These are phyloP conservation scores for Dinochytrium kinnereticum DNA, from an alignment of 371 early-diverging fungal species.

Conservation along the genomic window DNA sequence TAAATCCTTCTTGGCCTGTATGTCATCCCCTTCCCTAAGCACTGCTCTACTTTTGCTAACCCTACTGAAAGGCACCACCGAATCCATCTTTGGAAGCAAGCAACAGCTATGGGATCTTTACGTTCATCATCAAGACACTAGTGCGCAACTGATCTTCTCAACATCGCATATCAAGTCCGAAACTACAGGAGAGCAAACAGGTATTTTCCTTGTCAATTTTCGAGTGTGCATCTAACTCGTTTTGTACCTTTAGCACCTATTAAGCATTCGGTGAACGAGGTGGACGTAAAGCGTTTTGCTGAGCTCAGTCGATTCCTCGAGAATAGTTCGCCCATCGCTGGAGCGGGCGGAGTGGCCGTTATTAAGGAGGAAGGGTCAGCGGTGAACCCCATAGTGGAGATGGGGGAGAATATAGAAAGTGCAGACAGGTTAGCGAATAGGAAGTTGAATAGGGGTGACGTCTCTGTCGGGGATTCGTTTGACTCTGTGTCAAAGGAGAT, in stretches of 20 bases:
- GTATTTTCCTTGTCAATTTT: background rate
- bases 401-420: background rate
- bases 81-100: slow-evolving; percentile 29
- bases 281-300: background rate
- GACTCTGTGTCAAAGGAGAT: slow-evolving; percentile 2
- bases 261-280: slow-evolving; percentile 3
- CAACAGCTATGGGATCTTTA: slow-evolving; percentile 32
- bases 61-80: slow-evolving; percentile 22
- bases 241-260: background rate
- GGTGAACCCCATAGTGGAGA: background rate
- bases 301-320: background rate
- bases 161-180: background rate
- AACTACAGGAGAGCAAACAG: background rate
- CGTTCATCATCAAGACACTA: slow-evolving; percentile 17
- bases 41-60: too few relatives aligned
- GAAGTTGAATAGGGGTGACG: background rate
- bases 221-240: background rate
- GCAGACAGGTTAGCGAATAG: background rate
- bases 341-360: background rate
- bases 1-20: slow-evolving; percentile 23
- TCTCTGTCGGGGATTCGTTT: background rate
- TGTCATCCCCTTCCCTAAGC: too few relatives aligned
- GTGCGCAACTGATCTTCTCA: slow-evolving; percentile 8
- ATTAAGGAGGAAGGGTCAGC: background rate
- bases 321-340: background rate